phyloP scores from a whole-genome alignment of 768 basidiomycete species.

The Rhodotorula paludigena region DNA sequence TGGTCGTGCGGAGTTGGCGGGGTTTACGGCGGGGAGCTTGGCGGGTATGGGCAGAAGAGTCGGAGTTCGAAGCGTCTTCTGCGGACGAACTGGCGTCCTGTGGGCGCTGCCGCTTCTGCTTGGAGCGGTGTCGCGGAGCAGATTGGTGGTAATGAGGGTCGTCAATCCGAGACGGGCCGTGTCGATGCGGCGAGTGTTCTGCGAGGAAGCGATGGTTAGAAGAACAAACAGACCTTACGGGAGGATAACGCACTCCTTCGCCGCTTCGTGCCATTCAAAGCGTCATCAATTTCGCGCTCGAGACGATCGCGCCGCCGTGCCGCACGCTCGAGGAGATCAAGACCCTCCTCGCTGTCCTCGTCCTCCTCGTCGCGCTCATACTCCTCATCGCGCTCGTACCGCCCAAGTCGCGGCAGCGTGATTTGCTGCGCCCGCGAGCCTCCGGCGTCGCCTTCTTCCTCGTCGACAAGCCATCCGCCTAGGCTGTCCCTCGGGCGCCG shows the following conservation, averaged over 20 bases:
- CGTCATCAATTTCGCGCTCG: conserved; percentile 1
- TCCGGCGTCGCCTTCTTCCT: conserved; percentile 7
- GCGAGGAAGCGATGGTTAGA: not conserved
- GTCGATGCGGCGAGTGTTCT: conserved; percentile 13
- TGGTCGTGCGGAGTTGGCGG: not conserved
- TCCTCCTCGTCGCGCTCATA: not conserved
- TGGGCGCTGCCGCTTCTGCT: not conserved
- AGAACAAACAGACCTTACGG: not conserved
- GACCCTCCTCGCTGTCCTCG: conserved; percentile 2
- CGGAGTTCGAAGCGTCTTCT: not conserved
- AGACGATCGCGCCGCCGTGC: conserved; percentile 19
- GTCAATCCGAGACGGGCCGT: conserved; percentile 19
- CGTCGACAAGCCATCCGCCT: conserved; percentile 38
- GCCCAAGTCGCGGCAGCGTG: not conserved
- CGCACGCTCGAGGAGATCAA: conserved; percentile 19
- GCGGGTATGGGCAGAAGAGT: too few relatives aligned
- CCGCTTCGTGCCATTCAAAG: not conserved
- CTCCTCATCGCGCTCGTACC: not conserved
- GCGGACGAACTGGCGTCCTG: not conserved
- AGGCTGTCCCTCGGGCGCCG: conserved; percentile 20
- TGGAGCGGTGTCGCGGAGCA: not conserved
- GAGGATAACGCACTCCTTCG: not conserved
- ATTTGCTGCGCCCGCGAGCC: not conserved
- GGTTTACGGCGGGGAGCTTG: too few relatives aligned
- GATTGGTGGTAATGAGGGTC: not conserved